These are phyloP conservation scores for Senna siamea DNA, from an alignment of 306 rosid species.

Conservation along the genomic window DNA sequence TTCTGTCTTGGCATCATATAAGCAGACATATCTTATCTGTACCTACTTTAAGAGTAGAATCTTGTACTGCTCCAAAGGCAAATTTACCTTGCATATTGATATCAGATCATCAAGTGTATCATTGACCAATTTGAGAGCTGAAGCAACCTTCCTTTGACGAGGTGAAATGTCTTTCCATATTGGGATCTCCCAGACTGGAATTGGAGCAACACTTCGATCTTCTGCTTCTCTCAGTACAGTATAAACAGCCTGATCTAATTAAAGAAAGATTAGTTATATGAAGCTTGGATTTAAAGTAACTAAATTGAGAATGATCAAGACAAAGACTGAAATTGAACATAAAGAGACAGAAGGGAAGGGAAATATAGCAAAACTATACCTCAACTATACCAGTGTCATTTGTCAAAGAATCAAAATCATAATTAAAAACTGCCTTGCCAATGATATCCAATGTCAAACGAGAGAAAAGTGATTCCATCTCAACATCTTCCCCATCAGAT, in stretches of 20 bases:
- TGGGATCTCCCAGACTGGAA: constrained; percentile 95
- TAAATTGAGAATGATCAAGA: constrained; percentile 32
- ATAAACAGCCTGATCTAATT: constrained; percentile 87
- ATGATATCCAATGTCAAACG: constrained; percentile 89
- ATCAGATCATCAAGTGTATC: constrained; percentile 76
- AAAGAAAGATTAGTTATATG: constrained; percentile 43
- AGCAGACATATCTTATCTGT: constrained; percentile 11
- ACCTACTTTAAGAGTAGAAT: constrained; percentile 23
- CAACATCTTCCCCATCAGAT: constrained; percentile 87
- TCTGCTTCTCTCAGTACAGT: constrained; percentile 96
- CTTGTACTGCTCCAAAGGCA: constrained; percentile 28
- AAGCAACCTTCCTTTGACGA: constrained; percentile 75
- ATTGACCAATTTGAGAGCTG: constrained; percentile 89
- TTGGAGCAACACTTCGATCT: constrained; percentile 87
- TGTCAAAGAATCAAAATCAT: constrained; percentile 91
- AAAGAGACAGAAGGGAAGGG: constrained; percentile 17
- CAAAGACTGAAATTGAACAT: constrained; percentile 31
- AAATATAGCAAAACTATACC: constrained; percentile 57
- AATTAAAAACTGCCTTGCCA: constrained; percentile 96
- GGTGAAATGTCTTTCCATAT: constrained; percentile 99
- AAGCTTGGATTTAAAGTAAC: constrained; percentile 32
- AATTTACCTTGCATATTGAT: constrained; percentile 87
- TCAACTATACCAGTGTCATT: constrained; percentile 91
- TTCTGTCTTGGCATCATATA: constrained; percentile 26
- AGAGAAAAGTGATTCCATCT: constrained; percentile 98